Conservation (phyloP, 495 filamentous ascomycete species). For the Thermothielavioides terrestris region DNA sequence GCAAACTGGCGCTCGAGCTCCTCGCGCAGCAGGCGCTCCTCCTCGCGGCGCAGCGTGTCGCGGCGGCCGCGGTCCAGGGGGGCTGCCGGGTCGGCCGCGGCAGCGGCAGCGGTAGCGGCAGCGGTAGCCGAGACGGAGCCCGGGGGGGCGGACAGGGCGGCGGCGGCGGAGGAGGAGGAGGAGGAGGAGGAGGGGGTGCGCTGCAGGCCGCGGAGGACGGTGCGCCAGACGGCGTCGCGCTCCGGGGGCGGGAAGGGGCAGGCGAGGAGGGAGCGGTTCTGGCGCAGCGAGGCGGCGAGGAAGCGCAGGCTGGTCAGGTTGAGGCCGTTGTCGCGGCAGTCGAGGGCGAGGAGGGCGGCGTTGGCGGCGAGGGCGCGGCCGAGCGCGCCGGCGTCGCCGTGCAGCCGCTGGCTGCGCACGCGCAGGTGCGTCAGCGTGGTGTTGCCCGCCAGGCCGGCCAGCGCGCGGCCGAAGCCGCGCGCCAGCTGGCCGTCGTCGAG, state of each 20-base stretch:
- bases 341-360: conserved; percentile 19
- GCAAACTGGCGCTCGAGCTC: neutral
- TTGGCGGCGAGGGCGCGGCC: conserved; percentile 35
- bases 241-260: conserved; percentile 19
- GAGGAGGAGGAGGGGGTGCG: neutral
- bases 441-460: conserved; percentile 71
- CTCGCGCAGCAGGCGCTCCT: neutral
- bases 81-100: no score
- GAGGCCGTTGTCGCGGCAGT: conserved; percentile 37
- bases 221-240: conserved; percentile 19
- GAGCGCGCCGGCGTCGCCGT: conserved; percentile 42
- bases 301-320: conserved; percentile 30
- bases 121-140: no score
- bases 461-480: conserved; percentile 66
- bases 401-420: conserved; percentile 54
- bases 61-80: no score
- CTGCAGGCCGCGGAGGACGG: conserved; percentile 15
- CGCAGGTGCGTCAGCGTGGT: conserved; percentile 62
- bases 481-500: conserved; percentile 81
- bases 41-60: neutral
- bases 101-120: no score
- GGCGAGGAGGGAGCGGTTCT: conserved; percentile 19
- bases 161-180: neutral
- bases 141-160: neutral
- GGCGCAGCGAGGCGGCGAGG: conserved; percentile 21